phyloP scores from a whole-genome alignment of 2,329 filamentous ascomycete species.

The Aspergillaceae sp. region DNA sequence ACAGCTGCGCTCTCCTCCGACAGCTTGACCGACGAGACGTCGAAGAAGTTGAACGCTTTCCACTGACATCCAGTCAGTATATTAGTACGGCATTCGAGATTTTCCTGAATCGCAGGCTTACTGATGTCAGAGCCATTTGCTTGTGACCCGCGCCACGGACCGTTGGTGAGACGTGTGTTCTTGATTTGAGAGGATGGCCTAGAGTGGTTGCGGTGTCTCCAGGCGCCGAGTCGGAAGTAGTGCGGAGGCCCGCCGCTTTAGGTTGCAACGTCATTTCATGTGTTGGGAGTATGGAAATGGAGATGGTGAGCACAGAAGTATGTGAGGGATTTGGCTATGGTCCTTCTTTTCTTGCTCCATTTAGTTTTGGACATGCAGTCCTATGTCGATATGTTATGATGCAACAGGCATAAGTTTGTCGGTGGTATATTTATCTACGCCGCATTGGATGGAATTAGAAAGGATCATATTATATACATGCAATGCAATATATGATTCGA shows the following conservation, averaged over 20 bases:
- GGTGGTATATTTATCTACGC: too few relatives aligned
- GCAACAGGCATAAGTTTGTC: too few relatives aligned
- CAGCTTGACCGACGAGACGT: conserved; percentile 75
- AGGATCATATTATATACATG: not conserved
- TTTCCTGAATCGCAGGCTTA: conserved; percentile 11
- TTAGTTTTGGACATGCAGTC: too few relatives aligned
- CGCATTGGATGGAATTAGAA: too few relatives aligned
- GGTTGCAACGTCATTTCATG: conserved; percentile 1
- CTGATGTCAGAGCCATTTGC: conserved; percentile 39
- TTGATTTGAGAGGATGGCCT: too few relatives aligned
- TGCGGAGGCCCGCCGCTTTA: conserved; percentile 12
- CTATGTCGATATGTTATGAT: too few relatives aligned
- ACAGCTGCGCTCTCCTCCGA: conserved; percentile 68
- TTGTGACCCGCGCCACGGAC: conserved; percentile 25
- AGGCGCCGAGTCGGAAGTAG: conserved; percentile 6
- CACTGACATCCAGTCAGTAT: conserved; percentile 50
- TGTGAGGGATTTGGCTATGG: too few relatives aligned
- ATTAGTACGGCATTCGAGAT: not conserved
- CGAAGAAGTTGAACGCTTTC: conserved; percentile 99
- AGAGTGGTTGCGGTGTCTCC: conserved; percentile 6
- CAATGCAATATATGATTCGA: not conserved
- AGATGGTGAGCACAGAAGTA: too few relatives aligned
- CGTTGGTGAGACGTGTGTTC: not conserved
- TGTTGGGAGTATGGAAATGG: too few relatives aligned
- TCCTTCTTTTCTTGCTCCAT: too few relatives aligned